Evolutionary conservation across 257 asterid genomes (phyloP), one percentile per base, ranked within the genome.

Genomic region (Lavandula angustifolia): DNA sequence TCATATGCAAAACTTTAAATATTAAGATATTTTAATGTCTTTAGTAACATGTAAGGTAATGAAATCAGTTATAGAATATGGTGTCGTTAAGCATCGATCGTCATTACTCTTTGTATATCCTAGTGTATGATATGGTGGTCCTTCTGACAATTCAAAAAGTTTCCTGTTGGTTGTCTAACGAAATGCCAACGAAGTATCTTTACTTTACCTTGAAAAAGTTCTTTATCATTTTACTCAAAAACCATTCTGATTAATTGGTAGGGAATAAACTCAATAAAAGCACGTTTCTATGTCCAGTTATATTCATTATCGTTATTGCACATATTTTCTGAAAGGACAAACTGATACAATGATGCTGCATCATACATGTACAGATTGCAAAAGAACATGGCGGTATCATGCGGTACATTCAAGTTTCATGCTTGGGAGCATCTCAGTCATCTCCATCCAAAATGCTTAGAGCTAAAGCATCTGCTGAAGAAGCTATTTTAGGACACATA

Each of bases 401-500:
- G 92, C 83, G 99, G 66, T 94, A 75, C 80, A 85, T 94, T 70
- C 97, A 94, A 61, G 86, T 87, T 78, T 94, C 99, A 59, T 76
- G 89, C 76, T 73, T 94, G 80, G 97, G 99, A 37, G 96, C 96
- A 40, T 84, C 95, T 38, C 76, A 77, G 43, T 75, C 92, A 72
- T 94, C 99, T 67, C 73, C 90, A 47, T 87, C 99, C 64, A 82
- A 79, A 76, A 63, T 81, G 88, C 95, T 84, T 63, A 84, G 86
- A 78, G 81, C 92, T 72, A 94, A 94, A 94, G 97, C 97, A 64
- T 94, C 95, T 73, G 91, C 90, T 66, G 99, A 94, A 79, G 96
- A 81, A 82, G 89, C 96, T 76, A 61, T 90, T 41, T 66, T 87
- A 52, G 80, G 73, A 17, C 87, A 81, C 73, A 34, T 90, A 47